Evolutionary conservation across 805 yeast species (phyloP), one percentile per base, ranked within the genome.

Genomic region (Spathaspora girioi): DNA sequence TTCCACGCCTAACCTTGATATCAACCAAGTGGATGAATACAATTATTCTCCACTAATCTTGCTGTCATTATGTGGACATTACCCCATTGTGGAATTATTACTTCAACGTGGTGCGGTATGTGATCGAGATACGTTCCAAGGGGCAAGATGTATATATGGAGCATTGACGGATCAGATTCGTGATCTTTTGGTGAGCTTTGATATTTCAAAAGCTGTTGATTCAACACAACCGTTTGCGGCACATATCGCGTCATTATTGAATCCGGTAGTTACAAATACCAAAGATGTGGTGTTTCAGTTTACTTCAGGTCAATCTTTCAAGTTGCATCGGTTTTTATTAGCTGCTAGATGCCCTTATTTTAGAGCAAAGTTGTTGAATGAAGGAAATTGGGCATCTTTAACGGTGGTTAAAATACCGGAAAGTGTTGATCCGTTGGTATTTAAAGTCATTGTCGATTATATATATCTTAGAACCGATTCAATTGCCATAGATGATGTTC

Each of bases 111-210:
- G 96, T 7, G 90, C 94, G 0, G 75, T 82, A 7, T 87, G 93
- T 64, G 92, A 86, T 64, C 75, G 89, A 59, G 93, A 87, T 61
- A 84, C 91, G n/a, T 83, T 83, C 60, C 88, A 87, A 63, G 94
- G 96, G 2, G 89, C 86, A 11, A 74, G 76, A 43, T 87, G 93
- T 56, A 75, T 87, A 2, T 87, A 88, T 60, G 94, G 92, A 2
- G 94, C 96, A 0, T 66, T 88, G 50, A 88, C 78, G 15, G 90
- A 86, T 60, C 64, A 71, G 3, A 88, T 88, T 26, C 66, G 91
- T 45, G 76, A 78, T 41, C 63, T 86, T 18, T 66, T 88, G 48
- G 60, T 84, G 17, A 73, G 80, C 41, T 83, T 75, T 61, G 91
- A 86, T 61, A 78, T 87, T 43, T 79, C 88, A 5, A 87, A 84